These are phyloP conservation scores for Coemansia asiatica DNA, from an alignment of 192 early-diverging fungal genomes.

Conservation along the genomic window DNA sequence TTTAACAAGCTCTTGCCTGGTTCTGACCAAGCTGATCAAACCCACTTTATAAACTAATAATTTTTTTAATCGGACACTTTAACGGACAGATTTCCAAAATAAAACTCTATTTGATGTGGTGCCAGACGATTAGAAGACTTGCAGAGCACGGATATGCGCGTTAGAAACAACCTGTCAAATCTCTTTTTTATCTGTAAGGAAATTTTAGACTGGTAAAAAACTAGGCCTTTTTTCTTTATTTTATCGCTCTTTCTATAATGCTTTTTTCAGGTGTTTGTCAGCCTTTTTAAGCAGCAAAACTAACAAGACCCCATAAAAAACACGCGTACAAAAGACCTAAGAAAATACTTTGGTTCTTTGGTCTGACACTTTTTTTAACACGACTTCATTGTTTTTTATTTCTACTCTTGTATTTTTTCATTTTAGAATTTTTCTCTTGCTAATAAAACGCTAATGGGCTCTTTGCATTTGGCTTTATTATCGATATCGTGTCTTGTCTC, in stretches of 20 bases:
- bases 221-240: no score
- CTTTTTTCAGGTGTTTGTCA: no score
- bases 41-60: neutral
- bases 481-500: neutral
- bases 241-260: no score
- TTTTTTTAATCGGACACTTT: neutral
- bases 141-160: neutral
- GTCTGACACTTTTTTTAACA: no score
- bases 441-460: neutral
- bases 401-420: neutral
- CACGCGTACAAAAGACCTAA: no score
- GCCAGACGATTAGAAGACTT: slow-evolving; percentile 4
- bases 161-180: neutral
- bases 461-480: neutral
- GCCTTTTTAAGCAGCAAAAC: no score
- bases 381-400: neutral
- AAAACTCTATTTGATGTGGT: slow-evolving; percentile 11
- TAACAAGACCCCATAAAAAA: no score
- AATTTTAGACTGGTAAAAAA: no score
- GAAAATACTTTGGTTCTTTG: no score
- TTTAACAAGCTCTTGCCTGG: neutral
- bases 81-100: neutral
- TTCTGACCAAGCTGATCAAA: neutral
- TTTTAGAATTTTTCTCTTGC: neutral
- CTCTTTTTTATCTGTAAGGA: neutral